Percentiles rank a stretch among this genome's conserved stretches.
phyloP scores from a whole-genome alignment of 2,329 filamentous ascomycete genomes.

The Lasiodiplodia theobromae region DNA sequence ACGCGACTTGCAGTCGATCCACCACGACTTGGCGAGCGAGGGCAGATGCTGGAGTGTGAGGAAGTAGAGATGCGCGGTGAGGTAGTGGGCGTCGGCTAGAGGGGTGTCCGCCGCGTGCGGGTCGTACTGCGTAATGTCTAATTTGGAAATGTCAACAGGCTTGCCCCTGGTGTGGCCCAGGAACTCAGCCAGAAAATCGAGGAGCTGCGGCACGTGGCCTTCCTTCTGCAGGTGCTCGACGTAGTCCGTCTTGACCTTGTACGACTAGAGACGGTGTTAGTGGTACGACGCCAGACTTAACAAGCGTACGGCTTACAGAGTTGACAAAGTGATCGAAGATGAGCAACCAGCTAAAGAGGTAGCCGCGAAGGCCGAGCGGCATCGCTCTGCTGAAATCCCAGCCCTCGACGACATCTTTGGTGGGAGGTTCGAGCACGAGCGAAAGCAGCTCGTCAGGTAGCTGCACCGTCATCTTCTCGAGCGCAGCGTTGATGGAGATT shows the following conservation, averaged over 20 bases:
- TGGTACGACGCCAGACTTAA: slow-evolving; percentile 5
- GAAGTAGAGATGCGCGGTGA: slow-evolving; percentile 87
- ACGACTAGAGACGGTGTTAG: slow-evolving; percentile 60
- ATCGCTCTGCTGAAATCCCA: slow-evolving; percentile 70
- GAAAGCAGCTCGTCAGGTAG: slow-evolving; percentile 87
- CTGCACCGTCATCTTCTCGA: slow-evolving; percentile 74
- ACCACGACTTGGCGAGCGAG: slow-evolving; percentile 83
- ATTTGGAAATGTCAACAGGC: slow-evolving; percentile 72
- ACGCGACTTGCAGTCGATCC: slow-evolving; percentile 77
- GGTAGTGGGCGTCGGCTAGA: slow-evolving; percentile 76
- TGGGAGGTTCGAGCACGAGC: slow-evolving; percentile 79
- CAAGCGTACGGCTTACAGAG: slow-evolving; percentile 55
- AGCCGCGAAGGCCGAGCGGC: slow-evolving; percentile 75
- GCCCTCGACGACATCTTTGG: slow-evolving; percentile 70
- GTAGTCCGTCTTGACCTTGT: slow-evolving; percentile 84
- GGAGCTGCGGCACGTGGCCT: slow-evolving; percentile 70
- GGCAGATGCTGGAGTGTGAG: slow-evolving; percentile 78
- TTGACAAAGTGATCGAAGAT: slow-evolving; percentile 85
- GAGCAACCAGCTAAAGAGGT: slow-evolving; percentile 87
- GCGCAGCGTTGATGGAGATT: slow-evolving; percentile 75
- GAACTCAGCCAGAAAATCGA: slow-evolving; percentile 84
- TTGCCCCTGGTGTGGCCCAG: slow-evolving; percentile 79
- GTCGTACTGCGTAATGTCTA: slow-evolving; percentile 70
- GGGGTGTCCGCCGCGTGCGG: slow-evolving; percentile 48
- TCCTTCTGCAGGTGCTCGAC: slow-evolving; percentile 78